Evolutionary conservation across 2,329 filamentous ascomycete species (phyloP).

Genomic region (Dothideomycetidae sp.): DNA sequence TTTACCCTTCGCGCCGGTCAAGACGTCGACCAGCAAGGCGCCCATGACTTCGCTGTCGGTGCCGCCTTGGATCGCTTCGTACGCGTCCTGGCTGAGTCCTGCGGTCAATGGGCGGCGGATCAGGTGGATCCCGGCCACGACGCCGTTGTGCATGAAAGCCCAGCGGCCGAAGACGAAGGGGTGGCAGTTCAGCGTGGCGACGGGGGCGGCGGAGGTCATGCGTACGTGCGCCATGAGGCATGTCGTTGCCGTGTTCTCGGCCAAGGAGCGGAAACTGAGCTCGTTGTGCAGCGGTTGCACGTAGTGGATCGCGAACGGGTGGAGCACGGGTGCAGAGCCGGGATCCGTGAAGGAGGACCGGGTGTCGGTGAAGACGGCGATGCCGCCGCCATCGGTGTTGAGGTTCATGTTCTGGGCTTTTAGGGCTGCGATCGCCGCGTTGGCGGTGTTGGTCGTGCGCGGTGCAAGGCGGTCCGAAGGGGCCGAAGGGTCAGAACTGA

Average conservation of each 20-base stretch:
- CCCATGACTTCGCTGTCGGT: constrained; percentile 41
- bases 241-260: constrained; percentile 36
- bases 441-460: constrained; percentile 13
- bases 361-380: constrained; percentile 39
- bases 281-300: constrained; percentile 39
- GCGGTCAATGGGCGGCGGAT: constrained; percentile 34
- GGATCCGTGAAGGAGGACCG: constrained; percentile 27
- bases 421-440: constrained; percentile 30
- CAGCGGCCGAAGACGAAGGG: constrained; percentile 42
- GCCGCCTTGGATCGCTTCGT: constrained; percentile 34
- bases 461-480: constrained; percentile 16
- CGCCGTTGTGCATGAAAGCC: constrained; percentile 43
- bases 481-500: constrained; percentile 15
- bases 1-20: constrained; percentile 27
- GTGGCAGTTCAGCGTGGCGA: constrained; percentile 39
- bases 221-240: constrained; percentile 41
- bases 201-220: constrained; percentile 34
- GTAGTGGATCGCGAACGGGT: constrained; percentile 39
- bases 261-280: constrained; percentile 39
- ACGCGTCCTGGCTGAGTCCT: constrained; percentile 34
- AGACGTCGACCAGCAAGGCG: constrained; percentile 35
- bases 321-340: constrained; percentile 21
- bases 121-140: constrained; percentile 31
- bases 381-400: constrained; percentile 42
- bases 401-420: constrained; percentile 37